Evolutionary conservation across 345 rosid species (phyloP).

Genomic region (Punica granatum): DNA sequence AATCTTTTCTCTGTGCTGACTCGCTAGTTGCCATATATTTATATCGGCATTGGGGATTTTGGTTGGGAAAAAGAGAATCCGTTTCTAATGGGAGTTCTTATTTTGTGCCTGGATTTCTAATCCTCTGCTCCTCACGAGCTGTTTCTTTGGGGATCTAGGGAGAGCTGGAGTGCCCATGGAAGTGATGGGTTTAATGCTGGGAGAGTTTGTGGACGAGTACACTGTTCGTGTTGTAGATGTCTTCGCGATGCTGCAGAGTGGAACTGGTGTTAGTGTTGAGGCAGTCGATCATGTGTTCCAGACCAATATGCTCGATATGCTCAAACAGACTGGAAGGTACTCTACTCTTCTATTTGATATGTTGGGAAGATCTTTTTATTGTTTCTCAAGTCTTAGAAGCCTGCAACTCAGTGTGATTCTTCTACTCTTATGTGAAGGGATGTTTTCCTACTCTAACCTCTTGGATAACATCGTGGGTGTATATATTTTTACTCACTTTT

Average conservation of each 20-base stretch:
- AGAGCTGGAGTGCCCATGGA: constrained; percentile 99
- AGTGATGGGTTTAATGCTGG: constrained; percentile 99
- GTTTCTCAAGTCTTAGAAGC: background rate
- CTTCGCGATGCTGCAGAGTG: constrained; percentile 99
- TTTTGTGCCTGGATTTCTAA: background rate
- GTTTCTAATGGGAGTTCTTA: background rate
- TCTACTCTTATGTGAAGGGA: background rate
- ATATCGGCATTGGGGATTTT: no score
- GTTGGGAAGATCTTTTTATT: background rate
- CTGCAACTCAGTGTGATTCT: background rate
- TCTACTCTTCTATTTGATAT: background rate
- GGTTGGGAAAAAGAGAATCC: no score
- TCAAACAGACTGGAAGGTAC: constrained; percentile 96
- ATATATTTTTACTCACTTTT: no score
- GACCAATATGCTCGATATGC: constrained; percentile 99
- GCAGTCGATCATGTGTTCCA: constrained; percentile 99
- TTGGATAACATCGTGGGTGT: no score
- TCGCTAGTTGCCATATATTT: no score
- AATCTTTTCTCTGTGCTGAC: no score
- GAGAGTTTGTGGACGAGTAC: constrained; percentile 98
- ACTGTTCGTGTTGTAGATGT: constrained; percentile 97
- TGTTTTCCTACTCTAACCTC: no score
- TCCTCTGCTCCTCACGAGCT: no score
- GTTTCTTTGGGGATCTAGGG: constrained; percentile 28
- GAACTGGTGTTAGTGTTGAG: constrained; percentile 98